Conservation (phyloP, 805 yeast genomes). For the Candida adriatica region DNA sequence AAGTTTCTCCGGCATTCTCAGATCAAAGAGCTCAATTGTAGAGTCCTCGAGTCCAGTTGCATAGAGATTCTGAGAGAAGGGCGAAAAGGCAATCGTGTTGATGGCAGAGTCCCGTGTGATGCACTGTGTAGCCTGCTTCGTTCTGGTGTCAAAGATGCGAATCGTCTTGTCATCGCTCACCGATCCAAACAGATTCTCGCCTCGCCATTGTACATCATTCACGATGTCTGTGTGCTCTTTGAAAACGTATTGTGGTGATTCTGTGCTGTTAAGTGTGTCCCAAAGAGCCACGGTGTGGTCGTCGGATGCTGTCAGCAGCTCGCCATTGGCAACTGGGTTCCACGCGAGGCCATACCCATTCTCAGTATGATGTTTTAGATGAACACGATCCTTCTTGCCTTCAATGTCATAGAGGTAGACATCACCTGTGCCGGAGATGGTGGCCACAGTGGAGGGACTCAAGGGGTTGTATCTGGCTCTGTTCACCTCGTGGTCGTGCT, state of each 20-base stretch:
- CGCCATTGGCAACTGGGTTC: slow-evolving; percentile 43
- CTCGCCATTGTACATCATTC: slow-evolving; percentile 69
- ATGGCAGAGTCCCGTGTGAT: slow-evolving; percentile 33
- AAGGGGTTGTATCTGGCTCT: slow-evolving; percentile 69
- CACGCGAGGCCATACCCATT: slow-evolving; percentile 77
- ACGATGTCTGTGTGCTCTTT: slow-evolving; percentile 50
- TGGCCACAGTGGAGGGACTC: slow-evolving; percentile 45
- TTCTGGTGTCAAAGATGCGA: slow-evolving; percentile 43
- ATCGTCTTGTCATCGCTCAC: slow-evolving; percentile 66
- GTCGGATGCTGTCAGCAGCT: slow-evolving; percentile 56
- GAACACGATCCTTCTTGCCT: slow-evolving; percentile 20
- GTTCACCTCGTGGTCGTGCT: slow-evolving; percentile 60
- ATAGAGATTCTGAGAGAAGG: slow-evolving; percentile 48
- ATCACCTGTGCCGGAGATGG: slow-evolving; percentile 63
- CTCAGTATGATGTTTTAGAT: slow-evolving; percentile 45
- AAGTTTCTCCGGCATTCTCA: slow-evolving; percentile 42
- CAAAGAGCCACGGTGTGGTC: slow-evolving; percentile 59
- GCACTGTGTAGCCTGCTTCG: slow-evolving; percentile 22
- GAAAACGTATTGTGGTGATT: slow-evolving; percentile 27
- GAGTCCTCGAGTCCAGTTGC: slow-evolving; percentile 70
- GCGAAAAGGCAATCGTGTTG: slow-evolving; percentile 62
- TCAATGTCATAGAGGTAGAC: slow-evolving; percentile 42
- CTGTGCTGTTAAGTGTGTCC: slow-evolving; percentile 32
- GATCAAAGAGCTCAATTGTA: slow-evolving; percentile 58
- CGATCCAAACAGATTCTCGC: slow-evolving; percentile 48